Evolutionary conservation across 2,329 filamentous ascomycete genomes (phyloP).

Genomic region (Trichocomaceae sp.): DNA sequence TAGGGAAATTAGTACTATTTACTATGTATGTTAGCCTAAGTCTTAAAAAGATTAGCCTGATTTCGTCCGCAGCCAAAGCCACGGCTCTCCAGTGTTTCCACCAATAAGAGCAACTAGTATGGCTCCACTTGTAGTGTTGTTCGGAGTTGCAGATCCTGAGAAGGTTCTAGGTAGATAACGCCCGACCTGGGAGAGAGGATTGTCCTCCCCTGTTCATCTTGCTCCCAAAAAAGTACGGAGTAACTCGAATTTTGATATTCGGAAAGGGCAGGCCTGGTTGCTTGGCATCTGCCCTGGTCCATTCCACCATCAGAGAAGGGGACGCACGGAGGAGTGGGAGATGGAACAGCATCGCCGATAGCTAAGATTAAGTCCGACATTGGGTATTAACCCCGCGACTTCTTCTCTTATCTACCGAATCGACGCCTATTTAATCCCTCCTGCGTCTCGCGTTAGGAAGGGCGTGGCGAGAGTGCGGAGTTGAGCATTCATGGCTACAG

Average conservation of each 20-base stretch:
- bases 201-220: no score
- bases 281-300: neutral
- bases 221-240: neutral
- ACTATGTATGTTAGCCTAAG: no score
- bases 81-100: no score
- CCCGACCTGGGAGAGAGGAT: no score
- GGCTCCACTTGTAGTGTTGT: no score
- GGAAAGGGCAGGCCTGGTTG: neutral
- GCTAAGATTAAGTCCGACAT: neutral
- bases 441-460: neutral
- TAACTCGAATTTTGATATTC: neutral
- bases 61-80: no score
- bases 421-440: neutral
- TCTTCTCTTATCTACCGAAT: neutral
- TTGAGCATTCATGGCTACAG: neutral
- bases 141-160: no score
- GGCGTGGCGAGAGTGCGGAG: neutral
- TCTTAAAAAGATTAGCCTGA: no score
- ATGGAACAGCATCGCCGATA: neutral
- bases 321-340: neutral
- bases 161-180: no score
- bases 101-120: no score
- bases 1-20: no score
- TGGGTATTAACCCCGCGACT: neutral
- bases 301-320: neutral